Evolutionary conservation across 768 basidiomycete species (phyloP).

Genomic region (Hericium erinaceus): DNA sequence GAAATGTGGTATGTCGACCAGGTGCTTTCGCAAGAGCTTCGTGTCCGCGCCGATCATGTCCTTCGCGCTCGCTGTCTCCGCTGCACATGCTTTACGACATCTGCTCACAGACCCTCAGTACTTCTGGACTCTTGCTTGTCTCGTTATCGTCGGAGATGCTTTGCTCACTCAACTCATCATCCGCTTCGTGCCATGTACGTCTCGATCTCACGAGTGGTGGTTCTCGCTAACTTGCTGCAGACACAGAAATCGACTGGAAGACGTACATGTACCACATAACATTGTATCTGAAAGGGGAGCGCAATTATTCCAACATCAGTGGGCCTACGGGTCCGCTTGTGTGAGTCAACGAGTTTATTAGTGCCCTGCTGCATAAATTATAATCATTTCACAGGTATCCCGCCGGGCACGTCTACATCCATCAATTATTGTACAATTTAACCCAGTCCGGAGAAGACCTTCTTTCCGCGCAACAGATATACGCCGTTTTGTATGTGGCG

Average conservation of each 20-base stretch:
- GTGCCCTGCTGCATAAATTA: neutral
- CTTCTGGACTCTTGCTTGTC: conserved; percentile 57
- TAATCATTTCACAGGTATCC: conserved; percentile 60
- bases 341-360: conserved; percentile 33
- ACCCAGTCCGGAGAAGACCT: conserved; percentile 56
- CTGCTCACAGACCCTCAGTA: conserved; percentile 47
- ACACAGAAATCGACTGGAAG: conserved; percentile 97
- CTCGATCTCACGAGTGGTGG: conserved; percentile 22
- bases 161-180: conserved; percentile 75
- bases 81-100: conserved; percentile 2
- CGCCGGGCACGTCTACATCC: conserved; percentile 84
- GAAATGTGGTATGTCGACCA: no score
- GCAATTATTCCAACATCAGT: conserved; percentile 69
- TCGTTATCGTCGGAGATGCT: conserved; percentile 69
- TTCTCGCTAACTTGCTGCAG: conserved; percentile 32
- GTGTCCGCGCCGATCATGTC: neutral
- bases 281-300: conserved; percentile 70
- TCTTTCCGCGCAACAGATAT: conserved; percentile 65
- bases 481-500: conserved; percentile 60
- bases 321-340: conserved; percentile 93
- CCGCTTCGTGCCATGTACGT: conserved; percentile 66
- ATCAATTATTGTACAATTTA: conserved; percentile 56
- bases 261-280: conserved; percentile 91
- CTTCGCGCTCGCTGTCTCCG: neutral
- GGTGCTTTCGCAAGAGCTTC: neutral